Percentiles rank a stretch among this genome's conserved stretches.
Evolutionary conservation across 106 monocot species (phyloP).

Genomic region (Agapanthus africanus): DNA sequence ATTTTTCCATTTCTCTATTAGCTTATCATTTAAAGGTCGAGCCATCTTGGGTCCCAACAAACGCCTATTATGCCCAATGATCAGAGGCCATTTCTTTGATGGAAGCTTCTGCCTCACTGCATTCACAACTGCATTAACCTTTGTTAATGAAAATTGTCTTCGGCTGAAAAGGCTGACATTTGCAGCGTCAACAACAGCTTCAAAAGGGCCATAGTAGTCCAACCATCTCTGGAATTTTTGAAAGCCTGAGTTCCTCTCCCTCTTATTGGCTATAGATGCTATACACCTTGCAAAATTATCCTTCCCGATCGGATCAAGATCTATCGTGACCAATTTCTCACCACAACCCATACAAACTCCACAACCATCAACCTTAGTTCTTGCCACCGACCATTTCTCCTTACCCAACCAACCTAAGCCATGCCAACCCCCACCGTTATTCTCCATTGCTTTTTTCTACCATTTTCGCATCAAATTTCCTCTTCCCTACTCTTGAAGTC

Average conservation of each 20-base stretch:
- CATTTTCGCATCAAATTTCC: constrained; percentile 33
- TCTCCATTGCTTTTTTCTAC: constrained; percentile 38
- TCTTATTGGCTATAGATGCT: constrained; percentile 53
- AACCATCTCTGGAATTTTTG: constrained; percentile 74
- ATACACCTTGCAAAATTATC: constrained; percentile 57
- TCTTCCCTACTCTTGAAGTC: constrained; percentile 63
- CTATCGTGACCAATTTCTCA: constrained; percentile 61
- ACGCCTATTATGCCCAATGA: no score
- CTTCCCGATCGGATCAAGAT: constrained; percentile 67
- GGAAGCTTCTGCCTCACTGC: no score
- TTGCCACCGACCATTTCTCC: constrained; percentile 56
- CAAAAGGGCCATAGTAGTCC: no score
- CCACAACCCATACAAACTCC: constrained; percentile 53
- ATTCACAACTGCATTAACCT: no score
- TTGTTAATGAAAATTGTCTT: no score
- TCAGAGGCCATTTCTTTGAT: no score
- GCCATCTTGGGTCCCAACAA: no score
- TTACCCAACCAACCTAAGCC: constrained; percentile 77
- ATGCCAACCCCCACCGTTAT: constrained; percentile 85
- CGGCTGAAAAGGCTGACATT: no score
- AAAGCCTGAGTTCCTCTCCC: constrained; percentile 57
- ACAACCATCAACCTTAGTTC: constrained; percentile 24
- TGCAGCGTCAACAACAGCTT: no score
- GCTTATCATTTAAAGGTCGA: no score
- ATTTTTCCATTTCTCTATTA: no score